Evolutionary conservation across 2,329 filamentous ascomycete genomes (phyloP).

Genomic region (Talaromyces marneffei): DNA sequence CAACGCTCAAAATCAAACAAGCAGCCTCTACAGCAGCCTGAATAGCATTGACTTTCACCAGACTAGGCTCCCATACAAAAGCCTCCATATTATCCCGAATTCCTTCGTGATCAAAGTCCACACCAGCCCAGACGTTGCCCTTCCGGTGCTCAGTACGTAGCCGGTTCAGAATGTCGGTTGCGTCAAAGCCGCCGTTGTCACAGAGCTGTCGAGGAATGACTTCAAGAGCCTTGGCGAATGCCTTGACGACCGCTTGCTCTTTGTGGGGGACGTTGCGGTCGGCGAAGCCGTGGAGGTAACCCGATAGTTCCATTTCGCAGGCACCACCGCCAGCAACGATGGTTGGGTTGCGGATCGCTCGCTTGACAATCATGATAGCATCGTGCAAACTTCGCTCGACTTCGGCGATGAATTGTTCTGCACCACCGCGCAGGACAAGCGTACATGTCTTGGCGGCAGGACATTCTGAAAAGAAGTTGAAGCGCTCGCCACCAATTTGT

Average conservation of each 20-base stretch:
- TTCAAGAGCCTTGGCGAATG: conserved; percentile 94
- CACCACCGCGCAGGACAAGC: conserved; percentile 85
- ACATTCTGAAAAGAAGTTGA: conserved; percentile 98
- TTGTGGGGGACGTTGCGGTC: conserved; percentile 91
- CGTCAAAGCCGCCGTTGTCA: conserved; percentile 97
- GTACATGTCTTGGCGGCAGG: conserved; percentile 96
- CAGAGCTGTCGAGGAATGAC: conserved; percentile 94
- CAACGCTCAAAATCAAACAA: conserved; percentile 90
- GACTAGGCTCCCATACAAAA: conserved; percentile 95
- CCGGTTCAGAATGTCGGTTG: conserved; percentile 94
- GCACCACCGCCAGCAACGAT: conserved; percentile 96
- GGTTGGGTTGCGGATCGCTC: conserved; percentile 86
- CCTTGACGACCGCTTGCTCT: conserved; percentile 96
- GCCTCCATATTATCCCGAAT: conserved; percentile 89
- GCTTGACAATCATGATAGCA: conserved; percentile 99
- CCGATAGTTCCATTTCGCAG: conserved; percentile 92
- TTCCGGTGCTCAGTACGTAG: conserved; percentile 94
- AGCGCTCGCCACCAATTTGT: conserved; percentile 94
- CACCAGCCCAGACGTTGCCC: conserved; percentile 87
- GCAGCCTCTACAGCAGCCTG: conserved; percentile 93
- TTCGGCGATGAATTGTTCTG: conserved; percentile 98
- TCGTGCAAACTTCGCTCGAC: conserved; percentile 97
- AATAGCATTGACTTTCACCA: conserved; percentile 96
- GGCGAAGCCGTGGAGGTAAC: conserved; percentile 86
- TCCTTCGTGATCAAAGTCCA: conserved; percentile 89